A percentile compares a stretch with the other conserved stretches of the same genome.
These are phyloP conservation scores for Daedaleopsis nitida DNA, from an alignment of 768 basidiomycete genomes.

Conservation along the genomic window DNA sequence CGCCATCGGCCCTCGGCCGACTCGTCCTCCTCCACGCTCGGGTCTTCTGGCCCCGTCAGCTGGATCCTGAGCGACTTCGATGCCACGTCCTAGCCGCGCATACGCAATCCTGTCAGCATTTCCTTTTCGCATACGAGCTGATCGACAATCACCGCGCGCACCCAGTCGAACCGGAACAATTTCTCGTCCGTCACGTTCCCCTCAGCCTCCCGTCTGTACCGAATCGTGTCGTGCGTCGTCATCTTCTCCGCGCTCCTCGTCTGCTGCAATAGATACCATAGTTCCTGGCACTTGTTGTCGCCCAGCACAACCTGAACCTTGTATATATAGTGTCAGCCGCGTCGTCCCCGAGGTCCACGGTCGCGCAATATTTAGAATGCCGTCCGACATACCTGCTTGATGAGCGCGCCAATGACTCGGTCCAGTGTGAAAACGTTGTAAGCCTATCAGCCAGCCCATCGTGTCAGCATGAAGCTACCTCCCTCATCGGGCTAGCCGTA, in stretches of 20 bases:
- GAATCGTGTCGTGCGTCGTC: conserved; percentile 66
- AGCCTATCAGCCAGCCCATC: conserved; percentile 50
- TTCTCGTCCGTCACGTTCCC: conserved; percentile 75
- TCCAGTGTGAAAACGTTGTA: conserved; percentile 94
- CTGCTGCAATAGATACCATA: conserved; percentile 74
- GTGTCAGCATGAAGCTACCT: conserved; percentile 30
- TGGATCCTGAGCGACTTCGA: conserved; percentile 59
- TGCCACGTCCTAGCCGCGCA: conserved; percentile 48
- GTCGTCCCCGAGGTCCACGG: neutral
- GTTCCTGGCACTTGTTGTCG: conserved; percentile 85
- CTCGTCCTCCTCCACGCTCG: conserved; percentile 61
- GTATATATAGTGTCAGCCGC: conserved; percentile 6
- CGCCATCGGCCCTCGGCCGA: conserved; percentile 61
- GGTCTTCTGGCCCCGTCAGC: conserved; percentile 61
- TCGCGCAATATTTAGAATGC: neutral
- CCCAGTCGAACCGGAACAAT: conserved; percentile 81
- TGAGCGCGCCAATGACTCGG: conserved; percentile 82
- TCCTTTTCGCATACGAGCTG: neutral
- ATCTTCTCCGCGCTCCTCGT: conserved; percentile 52
- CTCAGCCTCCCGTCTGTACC: conserved; percentile 81
- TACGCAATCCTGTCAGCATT: conserved; percentile 7
- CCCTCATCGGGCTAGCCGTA: neutral
- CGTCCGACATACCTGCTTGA: conserved; percentile 77
- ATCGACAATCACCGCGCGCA: conserved; percentile 37
- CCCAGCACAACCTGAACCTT: conserved; percentile 86